Evolutionary conservation across 164 flowering plant species (phyloP), one percentile per base, ranked within the genome.

Genomic region (Aristolochia fimbriata): DNA sequence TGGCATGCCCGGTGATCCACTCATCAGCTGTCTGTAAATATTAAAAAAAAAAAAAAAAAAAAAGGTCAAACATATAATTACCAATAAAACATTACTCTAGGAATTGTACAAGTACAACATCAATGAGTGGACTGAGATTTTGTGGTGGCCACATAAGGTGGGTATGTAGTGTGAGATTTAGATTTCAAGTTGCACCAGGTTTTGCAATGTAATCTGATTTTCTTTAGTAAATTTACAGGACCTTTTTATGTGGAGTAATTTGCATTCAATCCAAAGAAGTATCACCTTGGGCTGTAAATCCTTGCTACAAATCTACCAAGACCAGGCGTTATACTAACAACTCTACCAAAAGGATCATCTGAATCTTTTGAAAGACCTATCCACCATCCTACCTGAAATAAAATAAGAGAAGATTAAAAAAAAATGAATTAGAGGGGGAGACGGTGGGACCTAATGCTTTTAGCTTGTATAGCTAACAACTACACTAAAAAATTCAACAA

Each of bases 321-420:
- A 31, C 87, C 84, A 49, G 99, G 97, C 56, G 88, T 81, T 71
- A 93, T 83, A 41, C 74, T 83, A 24, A 93, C 74, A 15, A 93
- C 51, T 74, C 79, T 79, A 37, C 97, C 99, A 72, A 87, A 87
- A 30, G 92, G 96, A 67, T 93, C 96, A 67, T 76, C 77, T 62
- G 87, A 81, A 69, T 83, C 94, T 61, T 80, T 78, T 21, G 92
- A 80, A 70, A 71, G 81, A 61, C 94, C 97, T 47, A 84, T 89
- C 99, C 99, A 93, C 99, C 99, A 93, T 23, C 99, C 99, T 25
- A 88, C 80, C 97, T 93, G 88, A 61, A 71, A 48, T 3, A 22
- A 10, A 13, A 9, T 15, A 13, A 52, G 23, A n/a, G 9, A 7
- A 8, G 8, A 49, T 1, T 8, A 22, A 19, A 50, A 0, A 50